A percentile compares a stretch with the other conserved stretches of the same genome.
phyloP scores from a whole-genome alignment of 1,139 yeast genomes.

The Geotrichum carabidarum region DNA sequence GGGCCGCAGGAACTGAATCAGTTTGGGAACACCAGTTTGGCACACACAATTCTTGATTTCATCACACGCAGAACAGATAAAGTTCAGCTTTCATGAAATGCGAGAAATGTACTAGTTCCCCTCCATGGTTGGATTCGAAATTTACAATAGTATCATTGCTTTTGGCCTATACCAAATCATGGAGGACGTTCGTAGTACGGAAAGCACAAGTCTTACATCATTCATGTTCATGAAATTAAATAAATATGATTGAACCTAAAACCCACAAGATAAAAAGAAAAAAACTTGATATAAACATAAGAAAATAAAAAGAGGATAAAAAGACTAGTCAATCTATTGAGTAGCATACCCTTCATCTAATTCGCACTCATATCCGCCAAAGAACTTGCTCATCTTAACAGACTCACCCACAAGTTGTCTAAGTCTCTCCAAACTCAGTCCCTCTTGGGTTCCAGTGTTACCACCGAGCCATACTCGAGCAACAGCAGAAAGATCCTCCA shows the following conservation, averaged over 20 bases:
- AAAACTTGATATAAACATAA: neutral
- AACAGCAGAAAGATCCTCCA: constrained; percentile 27
- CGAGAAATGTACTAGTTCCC: no score
- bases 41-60: no score
- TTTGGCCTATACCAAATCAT: no score
- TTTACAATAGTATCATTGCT: no score
- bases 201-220: no score
- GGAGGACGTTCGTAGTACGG: no score
- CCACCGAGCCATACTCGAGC: constrained; percentile 40
- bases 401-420: constrained; percentile 35
- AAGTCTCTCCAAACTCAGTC: constrained; percentile 31
- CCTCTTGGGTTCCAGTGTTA: constrained; percentile 34
- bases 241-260: neutral
- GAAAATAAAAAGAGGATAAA: neutral
- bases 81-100: no score
- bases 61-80: no score
- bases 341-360: constrained; percentile 31
- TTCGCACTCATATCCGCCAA: constrained; percentile 30
- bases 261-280: neutral
- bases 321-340: constrained; percentile 15
- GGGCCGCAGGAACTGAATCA: no score
- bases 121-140: no score
- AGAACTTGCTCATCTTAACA: constrained; percentile 30
- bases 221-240: neutral
- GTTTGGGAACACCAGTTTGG: no score